Conservation (phyloP, 225 moss, liverwort and hornwort genomes). For the Bryum argenteum region DNA sequence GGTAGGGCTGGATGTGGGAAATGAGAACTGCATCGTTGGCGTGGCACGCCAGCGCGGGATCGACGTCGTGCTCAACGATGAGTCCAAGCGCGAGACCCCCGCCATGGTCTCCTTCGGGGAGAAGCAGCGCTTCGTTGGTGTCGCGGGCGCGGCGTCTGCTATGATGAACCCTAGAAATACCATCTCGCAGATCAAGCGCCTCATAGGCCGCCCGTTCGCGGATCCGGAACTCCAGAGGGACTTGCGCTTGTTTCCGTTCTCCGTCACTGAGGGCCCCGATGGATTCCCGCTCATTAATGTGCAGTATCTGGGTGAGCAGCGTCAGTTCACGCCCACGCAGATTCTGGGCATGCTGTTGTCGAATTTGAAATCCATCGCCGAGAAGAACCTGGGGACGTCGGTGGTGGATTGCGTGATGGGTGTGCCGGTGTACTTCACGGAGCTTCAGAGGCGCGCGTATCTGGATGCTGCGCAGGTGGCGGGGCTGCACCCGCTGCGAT, state of each 20-base stretch:
- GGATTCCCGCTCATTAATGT: conserved; percentile 75
- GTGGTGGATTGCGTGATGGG: conserved; percentile 99
- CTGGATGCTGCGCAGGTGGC: conserved; percentile 88
- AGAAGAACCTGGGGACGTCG: conserved; percentile 88
- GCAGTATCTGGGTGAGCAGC: conserved; percentile 74
- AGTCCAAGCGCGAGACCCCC: conserved; percentile 99
- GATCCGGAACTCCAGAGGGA: conserved; percentile 97
- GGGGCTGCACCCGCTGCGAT: conserved; percentile 81
- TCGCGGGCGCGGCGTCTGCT: conserved; percentile 81
- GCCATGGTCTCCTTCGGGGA: conserved; percentile 99
- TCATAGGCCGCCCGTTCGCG: conserved; percentile 87
- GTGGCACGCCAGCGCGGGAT: conserved; percentile 96
- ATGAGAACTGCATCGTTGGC: conserved; percentile 99
- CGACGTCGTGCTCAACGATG: conserved; percentile 98
- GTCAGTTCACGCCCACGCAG: conserved; percentile 85
- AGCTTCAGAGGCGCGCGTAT: conserved; percentile 95
- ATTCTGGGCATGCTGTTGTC: conserved; percentile 87
- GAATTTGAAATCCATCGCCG: conserved; percentile 93
- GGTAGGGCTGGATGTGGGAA: conserved; percentile 95
- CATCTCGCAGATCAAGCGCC: conserved; percentile 90
- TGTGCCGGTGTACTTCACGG: conserved; percentile 95
- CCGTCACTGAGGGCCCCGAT: conserved; percentile 79
- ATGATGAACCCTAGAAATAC: conserved; percentile 99
- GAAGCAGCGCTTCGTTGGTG: conserved; percentile 95
- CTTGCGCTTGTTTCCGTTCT: conserved; percentile 77